Base-by-base conservation (phyloP, 495 filamentous ascomycete species). In the Trichoderma asperelloides region DNA sequence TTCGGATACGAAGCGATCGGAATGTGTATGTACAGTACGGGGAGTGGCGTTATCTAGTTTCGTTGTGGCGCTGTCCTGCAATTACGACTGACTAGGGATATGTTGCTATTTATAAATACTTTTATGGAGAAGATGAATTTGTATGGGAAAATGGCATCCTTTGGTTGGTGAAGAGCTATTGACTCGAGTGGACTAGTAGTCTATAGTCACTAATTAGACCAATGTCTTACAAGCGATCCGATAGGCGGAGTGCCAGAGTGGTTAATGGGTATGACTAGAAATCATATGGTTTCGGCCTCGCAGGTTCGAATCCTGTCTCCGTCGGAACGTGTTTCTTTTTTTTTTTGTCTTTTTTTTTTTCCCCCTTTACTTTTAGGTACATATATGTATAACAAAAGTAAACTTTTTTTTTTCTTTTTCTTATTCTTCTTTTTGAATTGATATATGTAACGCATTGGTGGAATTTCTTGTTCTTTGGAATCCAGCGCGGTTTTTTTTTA, bases 261-360 rank as follows among this genome's bases (percentile, higher is more conserved):
- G 47, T 51, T 51, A 51, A 51, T 51, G 47, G 47, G 47, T 51
- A 51, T 51, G 47, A 51, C 47, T 51, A 51, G 47, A 51, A 51
- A 51, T 51, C 47, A 51, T 51, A 51, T 51, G 47, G 47, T 51
- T 51, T 51, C 47, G 47, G 47, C 47, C 47, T 51, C 47, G 47
- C 47, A 51, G 47, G 47, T 51, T 51, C 47, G 47, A 51, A 51
- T 51, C 47, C 47, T 51, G 47, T 51, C 47, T 51, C 47, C 21
- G 47, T 51, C 47, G 47, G 21, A n/a, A 47, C 3, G 15, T 12
- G 0, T 27, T 55, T 55, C 23, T 55, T 55, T 55, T 25, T 55
- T 55, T 18, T 55, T 23, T 25, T 12, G 2, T 9, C 3, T 45
- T 45, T 45, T 45, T 2, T 12, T 45, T 45, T n/a, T 12, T 45